Evolutionary conservation across 257 asterid genomes (phyloP).

Genomic region (Penstemon eatonii): DNA sequence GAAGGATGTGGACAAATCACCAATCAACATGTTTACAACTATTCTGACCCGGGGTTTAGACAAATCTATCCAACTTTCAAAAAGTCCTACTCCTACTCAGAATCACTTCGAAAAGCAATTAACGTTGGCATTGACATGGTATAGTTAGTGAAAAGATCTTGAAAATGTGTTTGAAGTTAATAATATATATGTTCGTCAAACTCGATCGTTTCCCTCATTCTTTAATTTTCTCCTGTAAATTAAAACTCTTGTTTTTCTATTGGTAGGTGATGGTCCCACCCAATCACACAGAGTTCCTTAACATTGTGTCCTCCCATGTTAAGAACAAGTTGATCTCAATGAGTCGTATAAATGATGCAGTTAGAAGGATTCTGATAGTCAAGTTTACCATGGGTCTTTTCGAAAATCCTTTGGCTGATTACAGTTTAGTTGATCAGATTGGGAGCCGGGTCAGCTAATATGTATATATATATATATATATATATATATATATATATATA

Average conservation of each 20-base stretch:
- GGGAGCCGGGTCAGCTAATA: constrained; percentile 21
- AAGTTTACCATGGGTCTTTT: constrained; percentile 28
- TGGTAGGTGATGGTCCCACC: constrained; percentile 29
- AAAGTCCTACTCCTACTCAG: not conserved
- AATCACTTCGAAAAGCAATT: constrained; percentile 17
- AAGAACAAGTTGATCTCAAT: constrained; percentile 22
- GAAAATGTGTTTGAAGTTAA: too few species aligned
- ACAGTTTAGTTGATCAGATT: constrained; percentile 14
- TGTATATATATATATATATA: too few species aligned
- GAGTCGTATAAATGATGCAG: constrained; percentile 26
- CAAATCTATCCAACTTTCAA: too few species aligned
- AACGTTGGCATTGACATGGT: constrained; percentile 29
- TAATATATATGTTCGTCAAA: too few species aligned
- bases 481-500: too few species aligned
- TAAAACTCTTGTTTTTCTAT: too few species aligned
- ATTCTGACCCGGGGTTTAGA: too few species aligned
- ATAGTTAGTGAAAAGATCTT: too few species aligned
- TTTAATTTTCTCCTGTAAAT: not conserved
- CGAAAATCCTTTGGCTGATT: constrained; percentile 26
- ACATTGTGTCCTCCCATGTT: constrained; percentile 24
- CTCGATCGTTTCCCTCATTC: too few species aligned
- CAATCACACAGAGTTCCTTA: constrained; percentile 24
- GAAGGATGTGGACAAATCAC: constrained; percentile 18
- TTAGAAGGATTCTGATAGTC: not conserved
- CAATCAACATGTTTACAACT: not conserved